Base-by-base conservation (phyloP, 176 grass and related monocot genomes). In the Dendrocalamus sinicus region DNA sequence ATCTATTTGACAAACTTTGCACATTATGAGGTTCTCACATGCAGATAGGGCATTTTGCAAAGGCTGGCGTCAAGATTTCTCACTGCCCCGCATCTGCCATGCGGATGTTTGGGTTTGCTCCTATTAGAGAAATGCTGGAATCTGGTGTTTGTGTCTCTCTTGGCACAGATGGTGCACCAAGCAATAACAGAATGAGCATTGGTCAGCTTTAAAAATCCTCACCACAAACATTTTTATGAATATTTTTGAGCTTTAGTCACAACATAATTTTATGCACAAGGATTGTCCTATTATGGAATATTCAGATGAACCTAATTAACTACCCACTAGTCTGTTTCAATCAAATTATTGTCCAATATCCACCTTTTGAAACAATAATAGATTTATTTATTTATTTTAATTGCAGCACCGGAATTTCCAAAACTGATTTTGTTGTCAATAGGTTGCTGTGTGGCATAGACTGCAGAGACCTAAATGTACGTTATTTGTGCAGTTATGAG, bases 161-260 rank as follows among this genome's bases (percentile, higher is more conserved):
- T 71, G 95, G 95, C 86, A 98, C 91, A 83, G 93, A 98, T 86
- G 95, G 95, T 47, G 93, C 95, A 23, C 95, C 93, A 50, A 93
- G 89, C 85, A 98, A 98, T 93, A 95, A 98, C 53, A 92, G 95
- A 71, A 98, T 98, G 93, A 93, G 93, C 86, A 98, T 98, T 63
- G 95, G 95, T 98, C 30, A 75, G 85, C 75, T 88, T 90, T 51
- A 40, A 51, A 86, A 86, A 64, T 44, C 83, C 61, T 79, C 2
- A 15, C 32, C 19, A 4, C 71, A 72, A 55, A 58, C 9, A 16
- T 26, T 44, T 26, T 76, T 78, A 72, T 45, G 64, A 46, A 3
- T 16, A 17, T 91, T 23, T 77, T n/a, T 77, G 15, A 78, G 14
- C 13, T 81, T 30, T 20, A 22, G 28, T 61, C 55, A 72, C 54